Evolutionary conservation across 2,329 filamentous ascomycete genomes (phyloP).

Genomic region (Fusarium veterinarium): DNA sequence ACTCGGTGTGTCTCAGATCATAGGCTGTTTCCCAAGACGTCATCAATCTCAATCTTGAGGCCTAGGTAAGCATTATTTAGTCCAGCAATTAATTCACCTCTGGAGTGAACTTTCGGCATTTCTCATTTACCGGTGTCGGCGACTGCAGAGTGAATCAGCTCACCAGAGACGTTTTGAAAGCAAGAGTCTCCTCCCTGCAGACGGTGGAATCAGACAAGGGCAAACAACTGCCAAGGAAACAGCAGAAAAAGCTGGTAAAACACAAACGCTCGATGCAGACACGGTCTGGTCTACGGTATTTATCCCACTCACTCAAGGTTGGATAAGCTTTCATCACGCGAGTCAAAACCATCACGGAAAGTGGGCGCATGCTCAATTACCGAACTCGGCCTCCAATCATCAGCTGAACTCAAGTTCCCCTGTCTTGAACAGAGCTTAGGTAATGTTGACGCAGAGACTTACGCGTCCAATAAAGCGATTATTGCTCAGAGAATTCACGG

Average conservation of each 20-base stretch:
- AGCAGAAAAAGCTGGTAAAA: neutral
- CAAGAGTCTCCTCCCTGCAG: neutral
- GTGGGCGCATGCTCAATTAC: slow-evolving; percentile 8
- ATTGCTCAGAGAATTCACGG: neutral
- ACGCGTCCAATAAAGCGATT: slow-evolving; percentile 3
- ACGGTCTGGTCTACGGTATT: neutral
- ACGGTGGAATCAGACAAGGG: neutral
- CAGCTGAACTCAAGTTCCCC: neutral
- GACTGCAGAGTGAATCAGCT: neutral
- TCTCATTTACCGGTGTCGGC: neutral
- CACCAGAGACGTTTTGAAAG: neutral
- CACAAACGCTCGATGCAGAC: neutral
- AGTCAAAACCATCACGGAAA: neutral
- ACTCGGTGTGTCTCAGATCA: neutral
- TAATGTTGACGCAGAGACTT: slow-evolving; percentile 1
- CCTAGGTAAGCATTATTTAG: accelerated
- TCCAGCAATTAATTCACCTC: neutral
- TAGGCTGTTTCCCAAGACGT: neutral
- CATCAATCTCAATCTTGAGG: neutral
- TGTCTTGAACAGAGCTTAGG: neutral
- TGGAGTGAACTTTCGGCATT: neutral
- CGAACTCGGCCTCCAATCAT: neutral
- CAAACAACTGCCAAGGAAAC: neutral
- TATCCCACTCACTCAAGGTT: neutral
- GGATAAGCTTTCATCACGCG: neutral